Percentiles rank a stretch among this genome's conserved stretches.
Evolutionary conservation across 2,329 filamentous ascomycete species (phyloP).

Genomic region (Paramyrothecium roridum): DNA sequence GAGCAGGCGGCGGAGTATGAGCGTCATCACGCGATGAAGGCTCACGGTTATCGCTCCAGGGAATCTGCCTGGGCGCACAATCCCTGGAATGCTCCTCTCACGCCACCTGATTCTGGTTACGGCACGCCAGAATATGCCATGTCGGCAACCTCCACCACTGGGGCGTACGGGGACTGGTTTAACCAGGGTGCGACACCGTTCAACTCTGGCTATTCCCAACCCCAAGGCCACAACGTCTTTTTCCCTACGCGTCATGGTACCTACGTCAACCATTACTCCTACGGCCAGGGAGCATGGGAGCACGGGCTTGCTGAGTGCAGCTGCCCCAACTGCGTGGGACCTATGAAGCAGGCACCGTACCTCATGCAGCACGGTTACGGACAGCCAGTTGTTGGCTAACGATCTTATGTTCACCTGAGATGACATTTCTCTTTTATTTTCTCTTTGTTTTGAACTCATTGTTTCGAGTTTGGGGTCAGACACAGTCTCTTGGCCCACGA

Average conservation of each 20-base stretch:
- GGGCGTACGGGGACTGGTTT: constrained; percentile 58
- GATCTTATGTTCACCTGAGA: constrained; percentile 9
- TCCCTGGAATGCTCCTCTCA: constrained; percentile 48
- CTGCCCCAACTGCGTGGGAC: constrained; percentile 42
- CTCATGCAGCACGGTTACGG: constrained; percentile 47
- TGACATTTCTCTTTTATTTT: constrained; percentile 11
- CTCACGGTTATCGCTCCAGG: constrained; percentile 37
- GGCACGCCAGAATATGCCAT: constrained; percentile 57
- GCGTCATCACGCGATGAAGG: constrained; percentile 43
- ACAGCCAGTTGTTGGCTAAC: constrained; percentile 55
- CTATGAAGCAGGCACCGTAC: constrained; percentile 45
- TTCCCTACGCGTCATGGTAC: constrained; percentile 37
- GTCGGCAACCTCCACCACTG: constrained; percentile 52
- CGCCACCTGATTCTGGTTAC: constrained; percentile 60
- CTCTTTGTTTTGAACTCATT: constrained; percentile 8
- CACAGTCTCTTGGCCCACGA: constrained; percentile 26
- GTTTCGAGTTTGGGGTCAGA: constrained; percentile 8
- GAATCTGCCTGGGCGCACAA: constrained; percentile 44
- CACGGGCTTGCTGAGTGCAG: constrained; percentile 46
- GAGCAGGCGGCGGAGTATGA: constrained; percentile 56
- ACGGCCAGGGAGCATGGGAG: constrained; percentile 48
- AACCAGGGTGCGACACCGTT: constrained; percentile 40
- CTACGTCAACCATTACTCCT: constrained; percentile 42
- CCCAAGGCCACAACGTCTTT: constrained; percentile 34
- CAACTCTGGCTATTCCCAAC: constrained; percentile 41